Evolutionary conservation across 768 basidiomycete genomes (phyloP).

Genomic region (Leucocoprinus birnbaumii): DNA sequence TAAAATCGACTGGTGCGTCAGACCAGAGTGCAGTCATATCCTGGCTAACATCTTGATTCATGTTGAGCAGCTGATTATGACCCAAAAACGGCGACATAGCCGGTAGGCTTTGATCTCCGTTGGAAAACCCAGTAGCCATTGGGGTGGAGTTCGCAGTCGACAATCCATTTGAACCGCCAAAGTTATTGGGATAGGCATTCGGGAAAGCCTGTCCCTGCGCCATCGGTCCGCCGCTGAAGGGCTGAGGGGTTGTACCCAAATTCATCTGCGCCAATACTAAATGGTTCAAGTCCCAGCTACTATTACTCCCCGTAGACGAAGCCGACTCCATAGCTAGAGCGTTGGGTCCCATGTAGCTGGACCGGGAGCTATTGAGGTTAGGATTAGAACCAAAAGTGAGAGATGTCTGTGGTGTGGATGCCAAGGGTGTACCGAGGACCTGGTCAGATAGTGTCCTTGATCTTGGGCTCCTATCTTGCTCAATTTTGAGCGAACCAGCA

Average conservation of each 20-base stretch:
- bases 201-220: background rate
- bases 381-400: too few species aligned
- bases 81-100: background rate
- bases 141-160: background rate
- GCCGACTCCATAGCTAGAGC: background rate
- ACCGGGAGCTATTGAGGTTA: background rate
- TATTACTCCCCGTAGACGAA: background rate
- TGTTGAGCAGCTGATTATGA: constrained; percentile 5
- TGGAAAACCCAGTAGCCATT: background rate
- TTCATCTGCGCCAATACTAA: constrained; percentile 24
- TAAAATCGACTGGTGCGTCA: constrained; percentile 46
- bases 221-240: background rate
- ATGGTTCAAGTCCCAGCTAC: constrained; percentile 22
- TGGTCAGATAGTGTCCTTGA: background rate
- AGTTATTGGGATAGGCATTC: background rate
- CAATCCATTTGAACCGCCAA: background rate
- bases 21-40: constrained; percentile 54
- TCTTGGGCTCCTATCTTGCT: background rate
- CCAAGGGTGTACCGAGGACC: background rate
- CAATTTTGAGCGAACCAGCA: background rate
- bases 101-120: background rate
- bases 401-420: background rate
- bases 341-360: background rate
- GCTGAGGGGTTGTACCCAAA: constrained; percentile 12
- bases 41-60: constrained; percentile 32